phyloP scores from a whole-genome alignment of 352 stramenopile species.

The Globisporangium orthogonon region DNA sequence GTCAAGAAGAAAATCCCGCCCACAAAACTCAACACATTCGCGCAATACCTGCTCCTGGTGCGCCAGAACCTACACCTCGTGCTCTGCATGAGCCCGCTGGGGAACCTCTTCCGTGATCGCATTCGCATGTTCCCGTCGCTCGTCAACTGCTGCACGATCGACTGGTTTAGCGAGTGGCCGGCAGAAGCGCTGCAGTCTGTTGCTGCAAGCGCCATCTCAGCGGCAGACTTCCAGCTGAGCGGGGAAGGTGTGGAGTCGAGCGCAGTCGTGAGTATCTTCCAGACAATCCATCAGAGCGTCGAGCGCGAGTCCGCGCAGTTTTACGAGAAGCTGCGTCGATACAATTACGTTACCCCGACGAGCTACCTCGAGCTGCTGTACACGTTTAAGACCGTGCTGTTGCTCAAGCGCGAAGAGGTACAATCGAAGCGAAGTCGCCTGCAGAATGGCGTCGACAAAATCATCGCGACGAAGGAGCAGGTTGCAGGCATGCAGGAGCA shows the following conservation, averaged over 20 bases:
- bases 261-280: slow-evolving; percentile 69
- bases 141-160: slow-evolving; percentile 87
- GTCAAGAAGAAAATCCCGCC: slow-evolving; percentile 86
- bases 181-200: slow-evolving; percentile 79
- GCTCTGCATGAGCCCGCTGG: slow-evolving; percentile 90
- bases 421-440: slow-evolving; percentile 77
- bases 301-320: slow-evolving; percentile 78
- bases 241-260: slow-evolving; percentile 25
- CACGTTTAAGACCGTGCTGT: slow-evolving; percentile 89
- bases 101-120: slow-evolving; percentile 86
- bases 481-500: slow-evolving; percentile 90
- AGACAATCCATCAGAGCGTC: slow-evolving; percentile 90
- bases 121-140: slow-evolving; percentile 90
- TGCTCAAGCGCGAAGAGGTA: slow-evolving; percentile 88
- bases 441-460: slow-evolving; percentile 91
- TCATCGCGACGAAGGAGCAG: slow-evolving; percentile 90
- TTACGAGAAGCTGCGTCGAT: slow-evolving; percentile 79
- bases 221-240: slow-evolving; percentile 59
- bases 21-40: slow-evolving; percentile 94
- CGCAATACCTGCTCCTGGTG: slow-evolving; percentile 91
- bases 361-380: slow-evolving; percentile 92
- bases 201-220: slow-evolving; percentile 51
- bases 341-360: slow-evolving; percentile 94
- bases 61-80: slow-evolving; percentile 90
- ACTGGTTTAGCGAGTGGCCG: slow-evolving; percentile 88